Base-by-base conservation (phyloP, 495 filamentous ascomycete genomes). In the Aspergillus nidulans region DNA sequence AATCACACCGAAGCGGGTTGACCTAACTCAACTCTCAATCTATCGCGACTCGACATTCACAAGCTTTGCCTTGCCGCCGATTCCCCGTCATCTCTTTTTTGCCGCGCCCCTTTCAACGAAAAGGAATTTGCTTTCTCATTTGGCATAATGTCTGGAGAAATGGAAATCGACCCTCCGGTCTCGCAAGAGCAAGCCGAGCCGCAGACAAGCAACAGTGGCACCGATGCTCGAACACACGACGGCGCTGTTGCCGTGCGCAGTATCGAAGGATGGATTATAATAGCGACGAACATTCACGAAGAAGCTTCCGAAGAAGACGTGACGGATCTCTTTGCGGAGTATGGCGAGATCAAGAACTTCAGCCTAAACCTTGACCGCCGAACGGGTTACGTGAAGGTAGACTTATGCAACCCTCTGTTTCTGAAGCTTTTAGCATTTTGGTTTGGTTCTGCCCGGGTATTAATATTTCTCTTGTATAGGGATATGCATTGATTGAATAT, bases 261-360 rank as follows among this genome's bases (percentile, higher is more conserved):
- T 57, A 97, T 99, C 68, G 95, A 99, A 70, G 95, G 95, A 60
- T 99, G 95, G 95, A 97, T 99, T 72, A 80, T 99, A 59, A 86
- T 97, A 54, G 91, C 87, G 56, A 96, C 92, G 18, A 97, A 97
- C 69, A 90, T 97, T 38, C 94, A 99, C 70, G 95, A 97, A 68
- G 95, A 99, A 73, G 90, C 95, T 16, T 90, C 85, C 63, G 95
- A 99, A 75, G 95, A 99, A 72, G 91, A 96, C 57, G 72, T 99
- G 25, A 91, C 87, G 50, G 95, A 99, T 67, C 79, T 89, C 61
- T 99, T 99, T 72, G 90, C 87, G 48, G 95, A 99, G 63, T 96
- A 85, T 67, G 95, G 95, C 56, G 91, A 96, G 72, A 96, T 99
- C 66, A 95, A 96, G 83, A 97, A 97, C 67, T 74, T 97, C 68